Conservation (phyloP, 805 yeast species). For the Candida schatavii region DNA sequence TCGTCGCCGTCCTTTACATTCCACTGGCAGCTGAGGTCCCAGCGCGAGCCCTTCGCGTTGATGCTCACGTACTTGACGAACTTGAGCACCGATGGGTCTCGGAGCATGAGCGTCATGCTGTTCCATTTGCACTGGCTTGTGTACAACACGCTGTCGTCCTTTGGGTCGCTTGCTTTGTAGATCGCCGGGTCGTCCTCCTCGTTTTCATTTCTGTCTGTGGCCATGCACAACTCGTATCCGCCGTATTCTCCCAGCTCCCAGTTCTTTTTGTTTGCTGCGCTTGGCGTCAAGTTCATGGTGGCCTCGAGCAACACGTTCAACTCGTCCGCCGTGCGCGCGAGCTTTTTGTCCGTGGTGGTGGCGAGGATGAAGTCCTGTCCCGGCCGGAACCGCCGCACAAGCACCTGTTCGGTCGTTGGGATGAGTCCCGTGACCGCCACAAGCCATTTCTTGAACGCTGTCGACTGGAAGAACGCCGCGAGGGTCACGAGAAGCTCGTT, state of each 20-base stretch:
- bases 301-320: constrained; percentile 63
- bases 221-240: constrained; percentile 91
- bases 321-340: constrained; percentile 35
- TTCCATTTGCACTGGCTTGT: constrained; percentile 87
- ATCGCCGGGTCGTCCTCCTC: constrained; percentile 81
- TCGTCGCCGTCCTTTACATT: constrained; percentile 53
- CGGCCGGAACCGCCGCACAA: constrained; percentile 88
- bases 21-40: constrained; percentile 88
- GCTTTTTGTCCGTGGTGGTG: constrained; percentile 49
- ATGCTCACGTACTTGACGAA: constrained; percentile 90
- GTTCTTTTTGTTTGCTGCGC: constrained; percentile 48
- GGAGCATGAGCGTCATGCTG: constrained; percentile 65
- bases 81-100: constrained; percentile 85
- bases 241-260: constrained; percentile 93
- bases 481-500: constrained; percentile 49
- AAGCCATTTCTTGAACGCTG: constrained; percentile 70
- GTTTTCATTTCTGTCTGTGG: constrained; percentile 46
- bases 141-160: constrained; percentile 70
- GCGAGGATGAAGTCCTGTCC: constrained; percentile 94
- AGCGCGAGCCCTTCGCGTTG: constrained; percentile 85
- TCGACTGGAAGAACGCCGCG: constrained; percentile 56
- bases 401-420: constrained; percentile 61
- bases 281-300: constrained; percentile 77
- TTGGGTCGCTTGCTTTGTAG: constrained; percentile 53
- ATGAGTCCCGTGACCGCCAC: constrained; percentile 56